Base-by-base conservation (phyloP, 2,329 filamentous ascomycete species). In the Botrytis paeoniae region DNA sequence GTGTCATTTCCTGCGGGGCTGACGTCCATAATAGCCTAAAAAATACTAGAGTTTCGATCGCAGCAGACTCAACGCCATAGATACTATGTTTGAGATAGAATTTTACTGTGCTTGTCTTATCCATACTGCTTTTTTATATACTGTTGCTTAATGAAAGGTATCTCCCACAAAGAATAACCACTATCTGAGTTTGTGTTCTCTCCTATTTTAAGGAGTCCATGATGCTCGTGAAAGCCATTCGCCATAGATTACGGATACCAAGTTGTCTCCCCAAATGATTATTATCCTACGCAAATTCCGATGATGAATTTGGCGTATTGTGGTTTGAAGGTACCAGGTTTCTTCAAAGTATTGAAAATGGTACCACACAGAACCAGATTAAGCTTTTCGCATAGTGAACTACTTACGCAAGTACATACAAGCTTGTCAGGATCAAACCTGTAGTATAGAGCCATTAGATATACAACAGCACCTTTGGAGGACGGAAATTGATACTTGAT, bases 21-120 rank as follows among this genome's bases (percentile, higher is more conserved):
- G 14, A 54, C 1, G n/a, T n/a, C 5, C 16, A 16, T 54, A 54
- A 0, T n/a, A 3, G 1, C 6, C 8, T 5, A 29, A 29, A 7
- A 16, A 8, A 54, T 16, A 18, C 14, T 54, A 54, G 1, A 54
- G 6, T 54, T 54, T n/a, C n/a, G 12, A 54, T 54, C 14, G n/a
- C 48, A 8, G 51, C n/a, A 54, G 51, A 7, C n/a, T 54, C 7
- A n/a, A 14, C 25, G 25, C 51, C n/a, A n/a, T 16, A 29, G 25
- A 29, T 54, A 29, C 0, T 16, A 3, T 29, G 4, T 16, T 54
- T 54, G 6, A 54, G 5, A 8, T 29, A 8, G 14, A 54, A 0
- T 0, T 7, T 14, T 18, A 54, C n/a, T 2, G 6, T 54, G n/a
- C 25, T 54, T 54, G n/a, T 29, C 48, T 16, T n/a, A 29, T 2